A percentile compares a stretch with the other conserved stretches of the same genome.
phyloP scores from a whole-genome alignment of 805 yeast genomes.

The Saccharomyces eubayanus region DNA sequence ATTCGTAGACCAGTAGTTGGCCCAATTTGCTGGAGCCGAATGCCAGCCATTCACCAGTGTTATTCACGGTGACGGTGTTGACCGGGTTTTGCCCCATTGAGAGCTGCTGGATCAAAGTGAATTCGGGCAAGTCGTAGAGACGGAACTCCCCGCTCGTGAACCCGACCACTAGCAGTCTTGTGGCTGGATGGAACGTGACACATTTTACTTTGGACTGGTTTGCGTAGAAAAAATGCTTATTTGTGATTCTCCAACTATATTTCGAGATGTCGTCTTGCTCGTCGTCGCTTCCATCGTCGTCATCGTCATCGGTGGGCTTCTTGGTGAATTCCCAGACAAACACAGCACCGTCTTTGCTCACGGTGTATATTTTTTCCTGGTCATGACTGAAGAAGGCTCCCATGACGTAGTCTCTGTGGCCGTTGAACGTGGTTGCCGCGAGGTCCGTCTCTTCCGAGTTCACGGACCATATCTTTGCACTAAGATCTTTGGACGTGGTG shows the following conservation, averaged over 20 bases:
- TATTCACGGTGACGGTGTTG: conserved; percentile 70
- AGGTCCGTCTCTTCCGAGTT: conserved; percentile 52
- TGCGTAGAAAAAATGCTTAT: conserved; percentile 66
- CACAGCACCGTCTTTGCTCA: conserved; percentile 91
- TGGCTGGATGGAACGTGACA: conserved; percentile 68
- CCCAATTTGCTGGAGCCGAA: conserved; percentile 87
- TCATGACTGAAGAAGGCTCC: conserved; percentile 79
- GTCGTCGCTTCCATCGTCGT: conserved; percentile 37
- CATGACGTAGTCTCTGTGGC: conserved; percentile 84
- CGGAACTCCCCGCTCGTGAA: conserved; percentile 86
- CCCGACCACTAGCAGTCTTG: conserved; percentile 77
- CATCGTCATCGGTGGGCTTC: conserved; percentile 41
- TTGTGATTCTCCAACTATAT: conserved; percentile 74
- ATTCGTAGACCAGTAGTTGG: conserved; percentile 93
- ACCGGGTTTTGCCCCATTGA: conserved; percentile 89
- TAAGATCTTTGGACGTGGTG: conserved; percentile 82
- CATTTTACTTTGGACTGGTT: conserved; percentile 60
- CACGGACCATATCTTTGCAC: conserved; percentile 77
- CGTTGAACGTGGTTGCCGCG: conserved; percentile 81
- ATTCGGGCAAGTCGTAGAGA: conserved; percentile 76
- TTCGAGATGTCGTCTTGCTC: conserved; percentile 34
- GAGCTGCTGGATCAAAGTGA: conserved; percentile 72
- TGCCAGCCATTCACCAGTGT: conserved; percentile 92
- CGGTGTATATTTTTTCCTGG: conserved; percentile 85
- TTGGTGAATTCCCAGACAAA: conserved; percentile 83